Evolutionary conservation across 139 green algal species (phyloP).

Genomic region (Dunaliella sp.): DNA sequence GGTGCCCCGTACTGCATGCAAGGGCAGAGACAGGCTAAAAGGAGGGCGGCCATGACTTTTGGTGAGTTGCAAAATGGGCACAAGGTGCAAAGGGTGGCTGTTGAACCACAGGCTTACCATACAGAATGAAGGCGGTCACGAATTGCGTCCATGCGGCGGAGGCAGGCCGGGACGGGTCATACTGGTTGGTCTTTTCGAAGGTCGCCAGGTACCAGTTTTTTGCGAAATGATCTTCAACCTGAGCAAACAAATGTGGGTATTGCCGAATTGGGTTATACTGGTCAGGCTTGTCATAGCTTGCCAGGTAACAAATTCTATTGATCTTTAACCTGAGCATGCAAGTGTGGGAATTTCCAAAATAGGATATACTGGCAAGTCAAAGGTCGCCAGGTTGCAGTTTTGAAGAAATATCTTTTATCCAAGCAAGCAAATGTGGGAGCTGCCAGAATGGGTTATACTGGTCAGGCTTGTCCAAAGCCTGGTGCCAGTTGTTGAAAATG

Average conservation of each 20-base stretch:
- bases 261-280: slow-evolving; percentile 48
- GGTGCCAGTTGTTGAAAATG: too few relatives aligned
- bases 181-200: slow-evolving; percentile 22
- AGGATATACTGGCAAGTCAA: too few relatives aligned
- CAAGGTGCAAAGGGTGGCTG: not conserved
- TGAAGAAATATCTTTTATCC: too few relatives aligned
- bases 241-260: too few relatives aligned
- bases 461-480: too few relatives aligned
- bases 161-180: slow-evolving; percentile 37
- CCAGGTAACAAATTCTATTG: slow-evolving; percentile 60
- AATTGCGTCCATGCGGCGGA: slow-evolving; percentile 60
- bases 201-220: slow-evolving; percentile 63
- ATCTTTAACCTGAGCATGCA: too few relatives aligned
- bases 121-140: slow-evolving; percentile 77
- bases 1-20: too few relatives aligned
- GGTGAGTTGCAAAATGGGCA: not conserved
- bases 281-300: not conserved
- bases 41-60: not conserved
- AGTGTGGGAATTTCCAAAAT: too few relatives aligned
- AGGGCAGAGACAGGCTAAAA: too few relatives aligned
- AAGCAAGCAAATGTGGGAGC: too few relatives aligned
- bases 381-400: too few relatives aligned
- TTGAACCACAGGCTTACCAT: slow-evolving; percentile 38
- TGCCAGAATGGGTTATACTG: too few relatives aligned
- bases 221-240: slow-evolving; percentile 9